Percentiles rank a stretch among this genome's conserved stretches.
These are phyloP conservation scores for Brettanomyces anomalus DNA, from an alignment of 805 yeast species.

Conservation along the genomic window DNA sequence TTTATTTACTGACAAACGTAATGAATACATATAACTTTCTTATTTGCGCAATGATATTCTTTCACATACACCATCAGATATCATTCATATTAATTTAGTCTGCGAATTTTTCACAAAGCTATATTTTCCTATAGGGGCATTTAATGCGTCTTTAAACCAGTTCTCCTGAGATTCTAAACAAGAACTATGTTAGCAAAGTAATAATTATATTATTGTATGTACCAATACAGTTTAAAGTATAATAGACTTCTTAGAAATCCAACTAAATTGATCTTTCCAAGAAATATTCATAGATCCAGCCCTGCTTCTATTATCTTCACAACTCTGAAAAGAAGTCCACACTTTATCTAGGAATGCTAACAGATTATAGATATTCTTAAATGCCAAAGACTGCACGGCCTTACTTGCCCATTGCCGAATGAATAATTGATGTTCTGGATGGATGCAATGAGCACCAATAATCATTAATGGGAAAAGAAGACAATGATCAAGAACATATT, in stretches of 20 bases:
- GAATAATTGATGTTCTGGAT: constrained; percentile 7
- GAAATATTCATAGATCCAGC: neutral
- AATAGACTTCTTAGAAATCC: constrained; percentile 2
- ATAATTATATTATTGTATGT: no score
- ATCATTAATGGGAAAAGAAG: constrained; percentile 18
- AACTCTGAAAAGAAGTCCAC: constrained; percentile 8
- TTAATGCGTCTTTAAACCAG: no score
- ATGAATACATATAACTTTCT: no score
- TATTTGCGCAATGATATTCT: no score
- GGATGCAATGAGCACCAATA: constrained; percentile 17
- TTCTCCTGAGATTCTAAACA: no score
- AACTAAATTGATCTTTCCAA: constrained; percentile 6
- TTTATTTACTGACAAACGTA: no score
- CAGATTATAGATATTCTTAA: constrained; percentile 14
- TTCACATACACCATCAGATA: no score
- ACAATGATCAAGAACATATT: constrained; percentile 17
- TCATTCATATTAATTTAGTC: no score
- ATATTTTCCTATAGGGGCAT: no score
- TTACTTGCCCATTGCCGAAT: constrained; percentile 8
- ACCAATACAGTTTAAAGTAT: constrained; percentile 1
- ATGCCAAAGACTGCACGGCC: constrained; percentile 12
- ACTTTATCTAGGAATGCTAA: constrained; percentile 10
- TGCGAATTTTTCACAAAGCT: no score
- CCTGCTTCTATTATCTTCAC: neutral
- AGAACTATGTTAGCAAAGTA: no score